These are phyloP conservation scores for Didymellaceae sp. DNA, from an alignment of 2,329 filamentous ascomycete genomes.

Conservation along the genomic window DNA sequence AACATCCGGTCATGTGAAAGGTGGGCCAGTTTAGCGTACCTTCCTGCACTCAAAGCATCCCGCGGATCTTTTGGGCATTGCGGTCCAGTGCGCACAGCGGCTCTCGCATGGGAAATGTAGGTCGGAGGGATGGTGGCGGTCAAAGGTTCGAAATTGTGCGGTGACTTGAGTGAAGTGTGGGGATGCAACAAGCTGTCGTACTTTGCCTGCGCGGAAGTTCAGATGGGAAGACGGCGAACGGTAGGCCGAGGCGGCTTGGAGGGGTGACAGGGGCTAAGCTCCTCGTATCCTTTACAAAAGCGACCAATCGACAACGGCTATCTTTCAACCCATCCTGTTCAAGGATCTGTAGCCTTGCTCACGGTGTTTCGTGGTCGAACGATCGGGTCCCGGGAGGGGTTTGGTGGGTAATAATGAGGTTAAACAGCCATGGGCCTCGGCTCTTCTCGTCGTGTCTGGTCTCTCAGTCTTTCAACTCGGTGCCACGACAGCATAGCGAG, in stretches of 20 bases:
- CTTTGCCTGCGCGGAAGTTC: slow-evolving; percentile 2
- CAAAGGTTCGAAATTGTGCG: neutral
- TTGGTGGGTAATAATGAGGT: neutral
- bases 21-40: slow-evolving; percentile 23
- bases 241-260: slow-evolving; percentile 9
- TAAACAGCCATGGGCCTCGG: slow-evolving; percentile 4
- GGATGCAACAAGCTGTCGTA: slow-evolving; percentile 12
- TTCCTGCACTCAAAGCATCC: slow-evolving; percentile 48
- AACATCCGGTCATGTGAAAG: slow-evolving; percentile 14
- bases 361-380: neutral
- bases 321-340: neutral
- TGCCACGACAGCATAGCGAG: neutral
- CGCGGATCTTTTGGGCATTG: slow-evolving; percentile 46
- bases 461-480: neutral
- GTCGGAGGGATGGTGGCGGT: neutral
- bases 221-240: slow-evolving; percentile 7
- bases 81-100: slow-evolving; percentile 17
- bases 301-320: slow-evolving; percentile 9
- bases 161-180: neutral
- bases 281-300: slow-evolving; percentile 8
- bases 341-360: neutral
- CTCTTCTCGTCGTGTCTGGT: neutral
- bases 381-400: slow-evolving; percentile 2
- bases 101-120: slow-evolving; percentile 8
- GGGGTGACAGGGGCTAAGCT: slow-evolving; percentile 17